phyloP scores from a whole-genome alignment of 345 rosid species.

The Eucalyptus paniculata region DNA sequence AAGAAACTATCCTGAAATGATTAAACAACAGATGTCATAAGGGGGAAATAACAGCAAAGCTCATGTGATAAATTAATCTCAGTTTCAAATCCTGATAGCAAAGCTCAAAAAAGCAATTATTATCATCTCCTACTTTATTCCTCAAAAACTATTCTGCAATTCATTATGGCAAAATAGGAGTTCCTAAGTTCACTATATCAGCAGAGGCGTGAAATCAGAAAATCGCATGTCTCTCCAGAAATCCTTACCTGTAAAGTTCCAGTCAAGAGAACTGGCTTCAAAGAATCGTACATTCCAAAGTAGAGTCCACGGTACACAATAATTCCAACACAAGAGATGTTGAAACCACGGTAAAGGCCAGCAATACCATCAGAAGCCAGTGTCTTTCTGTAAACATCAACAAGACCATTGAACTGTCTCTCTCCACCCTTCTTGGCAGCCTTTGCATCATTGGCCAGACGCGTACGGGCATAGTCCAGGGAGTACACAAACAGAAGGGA shows the following conservation, averaged over 20 bases:
- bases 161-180: not conserved
- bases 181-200: not conserved
- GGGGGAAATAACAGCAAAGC: not conserved
- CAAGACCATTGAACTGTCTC: slow-evolving; percentile 77
- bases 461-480: slow-evolving; percentile 82
- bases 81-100: not conserved
- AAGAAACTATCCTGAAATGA: slow-evolving; percentile 26
- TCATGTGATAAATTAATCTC: not conserved
- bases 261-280: slow-evolving; percentile 75
- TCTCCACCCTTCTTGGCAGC: slow-evolving; percentile 82
- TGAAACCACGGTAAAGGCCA: slow-evolving; percentile 90
- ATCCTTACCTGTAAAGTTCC: slow-evolving; percentile 41
- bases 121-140: not conserved
- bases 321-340: slow-evolving; percentile 77
- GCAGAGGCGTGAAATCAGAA: not conserved
- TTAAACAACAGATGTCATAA: not conserved
- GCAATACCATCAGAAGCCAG: slow-evolving; percentile 63
- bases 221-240: not conserved
- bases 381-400: slow-evolving; percentile 81
- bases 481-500: slow-evolving; percentile 82
- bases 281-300: slow-evolving; percentile 83
- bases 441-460: slow-evolving; percentile 85
- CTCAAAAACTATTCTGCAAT: not conserved
- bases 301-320: slow-evolving; percentile 84
- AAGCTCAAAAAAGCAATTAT: not conserved